phyloP scores from a whole-genome alignment of 305 asterid species.

The Solanum chacoense region DNA sequence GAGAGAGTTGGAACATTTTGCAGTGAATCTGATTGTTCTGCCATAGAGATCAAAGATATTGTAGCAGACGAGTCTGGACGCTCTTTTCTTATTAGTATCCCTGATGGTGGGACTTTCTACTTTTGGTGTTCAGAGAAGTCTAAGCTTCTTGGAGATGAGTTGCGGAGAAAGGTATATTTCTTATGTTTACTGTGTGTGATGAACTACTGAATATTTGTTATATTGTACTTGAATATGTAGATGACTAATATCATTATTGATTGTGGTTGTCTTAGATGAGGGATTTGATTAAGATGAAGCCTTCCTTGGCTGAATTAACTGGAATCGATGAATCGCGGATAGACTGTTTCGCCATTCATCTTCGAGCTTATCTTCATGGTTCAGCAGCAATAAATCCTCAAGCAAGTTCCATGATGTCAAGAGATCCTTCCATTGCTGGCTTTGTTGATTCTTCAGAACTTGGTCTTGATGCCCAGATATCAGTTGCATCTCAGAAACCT shows the following conservation, averaged over 20 bases:
- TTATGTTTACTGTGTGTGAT: not conserved
- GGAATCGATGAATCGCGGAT: slow-evolving; percentile 81
- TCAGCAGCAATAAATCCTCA: slow-evolving; percentile 31
- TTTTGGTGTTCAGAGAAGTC: slow-evolving; percentile 89
- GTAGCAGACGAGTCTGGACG: slow-evolving; percentile 72
- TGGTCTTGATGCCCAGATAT: slow-evolving; percentile 32
- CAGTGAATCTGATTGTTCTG: slow-evolving; percentile 24
- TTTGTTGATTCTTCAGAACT: slow-evolving; percentile 27
- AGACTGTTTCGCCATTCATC: slow-evolving; percentile 58
- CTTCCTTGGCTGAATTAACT: slow-evolving; percentile 69
- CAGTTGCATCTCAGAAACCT: slow-evolving; percentile 28
- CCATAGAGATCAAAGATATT: slow-evolving; percentile 47
- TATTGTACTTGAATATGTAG: not conserved
- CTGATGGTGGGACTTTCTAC: slow-evolving; percentile 34
- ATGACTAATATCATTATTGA: not conserved
- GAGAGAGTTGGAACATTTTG: slow-evolving; percentile 59
- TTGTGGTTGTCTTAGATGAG: slow-evolving; percentile 46
- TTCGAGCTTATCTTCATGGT: slow-evolving; percentile 71
- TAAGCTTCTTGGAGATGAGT: slow-evolving; percentile 55
- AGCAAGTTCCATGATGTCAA: slow-evolving; percentile 13
- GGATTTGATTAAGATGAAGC: slow-evolving; percentile 63
- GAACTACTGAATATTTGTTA: not conserved
- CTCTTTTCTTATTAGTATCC: slow-evolving; percentile 50
- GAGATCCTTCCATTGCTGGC: slow-evolving; percentile 21
- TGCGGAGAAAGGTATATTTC: slow-evolving; percentile 54